A percentile compares a stretch with the other conserved stretches of the same genome.
These are phyloP conservation scores for Filobasidium floriforme DNA, from an alignment of 768 basidiomycete species.

Conservation along the genomic window DNA sequence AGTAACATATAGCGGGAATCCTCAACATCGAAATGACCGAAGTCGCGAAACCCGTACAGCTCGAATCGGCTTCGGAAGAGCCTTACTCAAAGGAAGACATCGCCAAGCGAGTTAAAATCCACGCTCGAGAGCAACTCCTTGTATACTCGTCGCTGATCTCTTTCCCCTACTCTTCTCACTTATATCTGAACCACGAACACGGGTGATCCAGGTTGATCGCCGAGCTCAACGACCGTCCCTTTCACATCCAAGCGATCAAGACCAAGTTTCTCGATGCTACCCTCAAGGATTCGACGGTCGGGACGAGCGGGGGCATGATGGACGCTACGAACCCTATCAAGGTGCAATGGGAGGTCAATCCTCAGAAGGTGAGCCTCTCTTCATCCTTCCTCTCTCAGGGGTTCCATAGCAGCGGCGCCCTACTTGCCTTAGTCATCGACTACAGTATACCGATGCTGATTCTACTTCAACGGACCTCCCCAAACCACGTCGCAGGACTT, in stretches of 20 bases:
- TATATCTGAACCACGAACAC: no score
- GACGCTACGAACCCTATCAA: conserved; percentile 9
- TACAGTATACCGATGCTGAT: background rate
- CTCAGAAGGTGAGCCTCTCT: conserved; percentile 31
- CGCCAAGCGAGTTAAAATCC: background rate
- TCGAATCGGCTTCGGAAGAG: background rate
- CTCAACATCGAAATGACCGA: background rate
- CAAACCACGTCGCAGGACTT: conserved; percentile 33
- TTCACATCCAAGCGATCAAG: conserved; percentile 8
- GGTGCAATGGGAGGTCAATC: conserved; percentile 34
- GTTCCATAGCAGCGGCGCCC: background rate
- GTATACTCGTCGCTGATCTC: background rate
- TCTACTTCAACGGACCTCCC: no score
- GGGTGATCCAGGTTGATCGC: background rate
- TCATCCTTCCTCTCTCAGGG: no score
- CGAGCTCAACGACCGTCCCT: background rate
- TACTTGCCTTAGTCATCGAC: background rate
- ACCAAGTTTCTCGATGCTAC: conserved; percentile 34
- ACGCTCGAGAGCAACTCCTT: background rate
- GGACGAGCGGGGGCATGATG: background rate
- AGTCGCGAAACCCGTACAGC: background rate
- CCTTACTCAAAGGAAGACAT: background rate
- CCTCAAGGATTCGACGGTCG: conserved; percentile 30
- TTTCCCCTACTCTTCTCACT: no score
- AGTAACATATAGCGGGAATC: no score